Conservation (phyloP, 352 stramenopile genomes). For the Phytopythium delawarense region DNA sequence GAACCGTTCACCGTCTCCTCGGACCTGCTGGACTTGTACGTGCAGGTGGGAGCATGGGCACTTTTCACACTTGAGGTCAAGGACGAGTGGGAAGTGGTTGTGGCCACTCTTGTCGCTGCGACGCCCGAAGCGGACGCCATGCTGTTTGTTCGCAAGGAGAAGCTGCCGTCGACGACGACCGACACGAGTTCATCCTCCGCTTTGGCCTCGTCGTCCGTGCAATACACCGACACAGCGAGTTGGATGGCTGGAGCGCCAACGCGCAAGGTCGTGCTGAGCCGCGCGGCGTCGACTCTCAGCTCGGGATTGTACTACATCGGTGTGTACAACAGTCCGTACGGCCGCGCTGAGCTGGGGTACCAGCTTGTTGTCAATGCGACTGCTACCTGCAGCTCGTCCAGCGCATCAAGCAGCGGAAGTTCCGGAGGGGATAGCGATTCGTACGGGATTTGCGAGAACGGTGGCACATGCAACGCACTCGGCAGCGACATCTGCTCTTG, state of each 20-base stretch:
- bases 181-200: slow-evolving; percentile 10
- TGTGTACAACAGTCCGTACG: slow-evolving; percentile 72
- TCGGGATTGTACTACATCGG: slow-evolving; percentile 73
- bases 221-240: slow-evolving; percentile 46
- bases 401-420: slow-evolving; percentile 5
- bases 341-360: slow-evolving; percentile 39
- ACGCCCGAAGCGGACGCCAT: slow-evolving; percentile 57
- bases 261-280: slow-evolving; percentile 55
- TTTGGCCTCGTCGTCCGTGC: slow-evolving; percentile 22
- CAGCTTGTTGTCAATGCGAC: slow-evolving; percentile 50
- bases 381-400: slow-evolving; percentile 24
- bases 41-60: slow-evolving; percentile 47
- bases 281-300: slow-evolving; percentile 58
- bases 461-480: slow-evolving; percentile 39
- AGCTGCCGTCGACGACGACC: slow-evolving; percentile 27
- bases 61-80: slow-evolving; percentile 56
- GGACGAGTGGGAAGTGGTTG: slow-evolving; percentile 56
- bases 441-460: slow-evolving; percentile 40
- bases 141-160: slow-evolving; percentile 67
- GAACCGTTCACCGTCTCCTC: slow-evolving; percentile 38
- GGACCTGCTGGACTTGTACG: slow-evolving; percentile 34
- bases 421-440: slow-evolving; percentile 5
- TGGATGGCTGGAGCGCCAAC: slow-evolving; percentile 36
- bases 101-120: slow-evolving; percentile 34
- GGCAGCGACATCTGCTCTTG: slow-evolving; percentile 56